A percentile compares a stretch with the other conserved stretches of the same genome.
Conservation (phyloP, 805 yeast species). For the Wickerhamomyces pijperi region DNA sequence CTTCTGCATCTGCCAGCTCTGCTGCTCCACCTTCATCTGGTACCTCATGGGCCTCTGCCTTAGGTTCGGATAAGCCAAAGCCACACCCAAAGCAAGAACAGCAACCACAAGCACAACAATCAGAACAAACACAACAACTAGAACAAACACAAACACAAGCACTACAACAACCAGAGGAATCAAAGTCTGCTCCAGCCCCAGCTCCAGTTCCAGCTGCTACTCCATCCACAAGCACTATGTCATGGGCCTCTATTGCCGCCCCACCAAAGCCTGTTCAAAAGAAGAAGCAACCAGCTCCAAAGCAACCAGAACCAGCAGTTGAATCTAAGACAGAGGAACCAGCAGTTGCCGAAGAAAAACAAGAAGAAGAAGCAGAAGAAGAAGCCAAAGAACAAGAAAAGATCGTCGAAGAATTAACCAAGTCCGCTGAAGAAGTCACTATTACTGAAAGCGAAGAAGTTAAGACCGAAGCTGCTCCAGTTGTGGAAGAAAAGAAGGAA, state of each 20-base stretch:
- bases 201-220: slow-evolving; percentile 5
- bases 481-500: slow-evolving; percentile 11
- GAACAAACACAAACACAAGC: slow-evolving; percentile 6
- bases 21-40: slow-evolving; percentile 10
- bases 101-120: slow-evolving; percentile 8
- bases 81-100: slow-evolving; percentile 8
- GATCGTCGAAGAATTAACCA: slow-evolving; percentile 3
- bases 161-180: slow-evolving; percentile 8
- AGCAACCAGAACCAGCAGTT: slow-evolving; percentile 1
- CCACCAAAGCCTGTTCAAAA: slow-evolving; percentile 25
- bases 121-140: slow-evolving; percentile 3
- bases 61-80: slow-evolving; percentile 14
- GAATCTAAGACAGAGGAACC: slow-evolving; percentile 6
- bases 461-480: slow-evolving; percentile 13
- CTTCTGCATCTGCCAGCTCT: slow-evolving; percentile 4
- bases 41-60: slow-evolving; percentile 21
- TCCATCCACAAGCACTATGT: slow-evolving; percentile 23
- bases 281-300: slow-evolving; percentile 1
- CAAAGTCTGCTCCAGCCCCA: slow-evolving; percentile 2
- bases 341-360: not conserved
- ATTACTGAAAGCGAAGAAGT: slow-evolving; percentile 21
- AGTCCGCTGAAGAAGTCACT: slow-evolving; percentile 23
- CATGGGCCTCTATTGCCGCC: slow-evolving; percentile 66
- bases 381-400: slow-evolving; percentile 2
- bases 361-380: not conserved